A percentile compares a stretch with the other conserved stretches of the same genome.
phyloP scores from a whole-genome alignment of 1,284 basidiomycete species.

The Pascua guehoae region DNA sequence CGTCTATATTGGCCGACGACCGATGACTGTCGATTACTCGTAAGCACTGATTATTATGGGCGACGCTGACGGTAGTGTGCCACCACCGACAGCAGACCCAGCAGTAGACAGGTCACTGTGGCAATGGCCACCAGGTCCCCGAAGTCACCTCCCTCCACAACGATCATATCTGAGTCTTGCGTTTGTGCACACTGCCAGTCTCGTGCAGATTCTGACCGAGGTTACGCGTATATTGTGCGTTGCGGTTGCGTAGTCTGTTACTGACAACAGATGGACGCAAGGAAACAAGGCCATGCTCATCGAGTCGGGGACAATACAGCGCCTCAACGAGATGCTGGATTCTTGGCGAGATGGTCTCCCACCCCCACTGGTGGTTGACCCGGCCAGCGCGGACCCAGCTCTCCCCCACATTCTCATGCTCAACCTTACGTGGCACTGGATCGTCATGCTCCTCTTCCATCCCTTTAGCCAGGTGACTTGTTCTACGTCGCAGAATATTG shows the following conservation, averaged over 20 bases:
- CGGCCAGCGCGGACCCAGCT: constrained; percentile 51
- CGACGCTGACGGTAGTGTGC: constrained; percentile 12
- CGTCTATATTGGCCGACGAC: constrained; percentile 29
- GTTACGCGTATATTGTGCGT: constrained; percentile 9
- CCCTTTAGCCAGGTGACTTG: constrained; percentile 50
- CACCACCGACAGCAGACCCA: constrained; percentile 17
- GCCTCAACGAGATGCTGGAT: constrained; percentile 51
- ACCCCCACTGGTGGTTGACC: constrained; percentile 52
- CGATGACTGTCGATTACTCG: constrained; percentile 24
- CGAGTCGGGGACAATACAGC: constrained; percentile 6
- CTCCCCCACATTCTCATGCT: constrained; percentile 63
- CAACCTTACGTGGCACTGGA: constrained; percentile 63
- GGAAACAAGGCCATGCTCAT: constrained; percentile 9
- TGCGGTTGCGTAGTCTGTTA: too few relatives aligned
- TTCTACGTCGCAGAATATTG: neutral
- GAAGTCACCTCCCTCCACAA: constrained; percentile 3
- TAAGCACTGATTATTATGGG: neutral
- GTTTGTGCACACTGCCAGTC: constrained; percentile 9
- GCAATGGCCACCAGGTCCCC: constrained; percentile 18
- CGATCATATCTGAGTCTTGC: constrained; percentile 9
- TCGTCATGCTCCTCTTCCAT: constrained; percentile 62
- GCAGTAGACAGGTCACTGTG: constrained; percentile 22
- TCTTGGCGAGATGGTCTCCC: constrained; percentile 60
- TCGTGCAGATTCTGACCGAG: constrained; percentile 8
- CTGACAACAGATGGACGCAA: constrained; percentile 5